Conservation (phyloP, 148 eudicot genomes). For the Rhododendron ovatum region DNA sequence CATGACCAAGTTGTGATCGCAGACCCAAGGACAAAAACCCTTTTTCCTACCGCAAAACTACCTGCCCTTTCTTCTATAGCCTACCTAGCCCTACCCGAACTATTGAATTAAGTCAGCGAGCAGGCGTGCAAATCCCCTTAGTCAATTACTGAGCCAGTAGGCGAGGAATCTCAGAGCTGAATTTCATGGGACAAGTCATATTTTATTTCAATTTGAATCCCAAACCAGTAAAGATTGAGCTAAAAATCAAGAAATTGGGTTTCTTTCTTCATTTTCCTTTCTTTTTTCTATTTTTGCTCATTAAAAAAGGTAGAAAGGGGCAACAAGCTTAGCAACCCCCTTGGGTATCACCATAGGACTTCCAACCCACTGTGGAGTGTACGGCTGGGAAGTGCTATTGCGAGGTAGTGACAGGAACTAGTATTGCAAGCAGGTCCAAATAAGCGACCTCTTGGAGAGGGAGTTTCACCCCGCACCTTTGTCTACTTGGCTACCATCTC, state of each 20-base stretch:
- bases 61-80: neutral
- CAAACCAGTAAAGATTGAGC: neutral
- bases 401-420: no score
- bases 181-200: neutral
- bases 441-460: neutral
- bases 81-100: no score
- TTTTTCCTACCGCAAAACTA: neutral
- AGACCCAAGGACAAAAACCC: neutral
- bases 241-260: neutral
- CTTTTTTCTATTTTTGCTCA: neutral
- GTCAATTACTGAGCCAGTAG: no score
- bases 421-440: neutral
- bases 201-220: neutral
- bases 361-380: no score
- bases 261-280: neutral
- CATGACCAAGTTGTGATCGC: neutral
- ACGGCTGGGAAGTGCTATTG: no score
- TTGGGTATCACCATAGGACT: neutral
- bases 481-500: neutral
- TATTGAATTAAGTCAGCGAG: no score
- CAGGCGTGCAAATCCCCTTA: no score
- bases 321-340: neutral
- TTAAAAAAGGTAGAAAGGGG: neutral
- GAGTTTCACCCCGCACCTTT: neutral
- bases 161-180: neutral